Evolutionary conservation across 306 rosid species (phyloP).

Genomic region (Vigna reflexopilosa): DNA sequence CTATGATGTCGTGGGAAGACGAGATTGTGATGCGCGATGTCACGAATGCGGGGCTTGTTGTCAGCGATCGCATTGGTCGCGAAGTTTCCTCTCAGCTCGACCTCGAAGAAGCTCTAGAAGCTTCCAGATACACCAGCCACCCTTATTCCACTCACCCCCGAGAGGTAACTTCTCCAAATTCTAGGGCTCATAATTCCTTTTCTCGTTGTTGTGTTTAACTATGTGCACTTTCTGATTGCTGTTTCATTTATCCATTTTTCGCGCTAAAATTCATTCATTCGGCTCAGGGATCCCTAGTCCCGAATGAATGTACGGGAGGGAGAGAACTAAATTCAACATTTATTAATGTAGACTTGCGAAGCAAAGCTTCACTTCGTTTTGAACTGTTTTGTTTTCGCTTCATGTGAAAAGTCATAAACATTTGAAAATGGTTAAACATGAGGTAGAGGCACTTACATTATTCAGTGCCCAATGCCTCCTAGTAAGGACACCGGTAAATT

Average conservation of each 20-base stretch:
- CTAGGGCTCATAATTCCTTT: neutral
- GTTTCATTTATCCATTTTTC: neutral
- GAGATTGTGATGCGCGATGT: slow-evolving; percentile 86
- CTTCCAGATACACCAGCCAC: slow-evolving; percentile 88
- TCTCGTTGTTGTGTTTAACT: slow-evolving; percentile 3
- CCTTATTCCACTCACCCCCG: slow-evolving; percentile 89
- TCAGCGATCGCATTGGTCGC: slow-evolving; percentile 88
- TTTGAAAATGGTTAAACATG: neutral
- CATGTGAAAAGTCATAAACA: neutral
- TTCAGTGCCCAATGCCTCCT: neutral
- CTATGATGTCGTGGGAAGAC: slow-evolving; percentile 84
- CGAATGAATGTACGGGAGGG: neutral
- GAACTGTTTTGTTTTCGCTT: slow-evolving; percentile 16
- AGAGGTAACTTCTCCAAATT: slow-evolving; percentile 61
- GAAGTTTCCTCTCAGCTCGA: slow-evolving; percentile 87
- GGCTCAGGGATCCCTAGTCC: neutral
- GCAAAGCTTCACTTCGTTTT: neutral
- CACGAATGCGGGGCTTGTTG: slow-evolving; percentile 76
- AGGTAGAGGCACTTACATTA: neutral
- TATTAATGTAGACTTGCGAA: slow-evolving; percentile 11
- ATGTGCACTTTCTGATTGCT: neutral
- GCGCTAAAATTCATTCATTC: neutral
- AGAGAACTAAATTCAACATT: neutral
- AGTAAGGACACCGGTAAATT: neutral
- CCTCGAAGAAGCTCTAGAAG: slow-evolving; percentile 94